phyloP scores from a whole-genome alignment of 1,284 basidiomycete genomes.

The Meira nashicola region DNA sequence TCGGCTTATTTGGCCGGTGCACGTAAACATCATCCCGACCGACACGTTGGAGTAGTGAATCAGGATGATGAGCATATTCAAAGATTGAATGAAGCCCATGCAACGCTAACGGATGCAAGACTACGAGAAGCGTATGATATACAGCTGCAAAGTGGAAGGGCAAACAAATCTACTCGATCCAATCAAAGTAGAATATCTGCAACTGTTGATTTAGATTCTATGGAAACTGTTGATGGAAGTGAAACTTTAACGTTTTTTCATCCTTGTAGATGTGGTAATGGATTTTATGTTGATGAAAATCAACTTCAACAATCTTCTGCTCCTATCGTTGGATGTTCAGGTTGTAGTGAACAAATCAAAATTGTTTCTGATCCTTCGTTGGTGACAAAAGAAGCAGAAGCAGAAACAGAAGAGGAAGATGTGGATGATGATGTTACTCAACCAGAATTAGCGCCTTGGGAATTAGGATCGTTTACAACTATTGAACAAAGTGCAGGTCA shows the following conservation, averaged over 20 bases:
- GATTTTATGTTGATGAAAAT: conserved; percentile 7
- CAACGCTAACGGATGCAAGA: not conserved
- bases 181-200: conserved; percentile 4
- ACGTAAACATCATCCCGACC: conserved; percentile 77
- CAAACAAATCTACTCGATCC: not conserved
- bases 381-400: not conserved
- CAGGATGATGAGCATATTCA: not conserved
- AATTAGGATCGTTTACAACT: conserved; percentile 8
- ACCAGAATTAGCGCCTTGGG: conserved; percentile 5
- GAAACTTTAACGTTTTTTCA: not conserved
- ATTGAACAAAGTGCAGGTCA: conserved; percentile 12
- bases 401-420: not conserved
- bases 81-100: conserved; percentile 8
- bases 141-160: not conserved
- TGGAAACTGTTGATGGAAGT: not conserved
- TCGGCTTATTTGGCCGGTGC: conserved; percentile 71
- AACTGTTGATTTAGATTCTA: conserved; percentile 1
- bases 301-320: not conserved
- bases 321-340: not conserved
- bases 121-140: conserved; percentile 1
- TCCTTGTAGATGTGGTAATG: conserved; percentile 8
- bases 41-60: conserved; percentile 43
- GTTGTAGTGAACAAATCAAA: conserved; percentile 7
- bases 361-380: not conserved
- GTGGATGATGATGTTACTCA: not conserved